A percentile compares a stretch with the other conserved stretches of the same genome.
Evolutionary conservation across 192 early-diverging fungal species (phyloP).

Genomic region (Coemansia javaensis): DNA sequence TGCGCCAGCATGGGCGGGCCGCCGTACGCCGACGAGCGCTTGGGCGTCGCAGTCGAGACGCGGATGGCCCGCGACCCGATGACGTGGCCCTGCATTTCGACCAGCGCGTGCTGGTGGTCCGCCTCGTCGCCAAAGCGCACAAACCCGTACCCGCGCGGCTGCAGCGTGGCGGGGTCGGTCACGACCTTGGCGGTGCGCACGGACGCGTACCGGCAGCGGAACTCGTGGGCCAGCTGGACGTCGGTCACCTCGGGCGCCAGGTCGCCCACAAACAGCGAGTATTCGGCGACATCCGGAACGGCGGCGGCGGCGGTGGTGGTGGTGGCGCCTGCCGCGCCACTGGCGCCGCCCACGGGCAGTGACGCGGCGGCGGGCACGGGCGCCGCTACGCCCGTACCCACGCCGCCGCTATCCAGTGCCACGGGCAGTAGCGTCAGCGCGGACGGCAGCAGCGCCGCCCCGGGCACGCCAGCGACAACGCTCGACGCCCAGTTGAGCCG

Average conservation of each 20-base stretch:
- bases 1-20: too few species aligned
- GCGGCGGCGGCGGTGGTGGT: too few species aligned
- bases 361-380: too few species aligned
- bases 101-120: slow-evolving; percentile 83
- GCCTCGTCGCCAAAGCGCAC: slow-evolving; percentile 83
- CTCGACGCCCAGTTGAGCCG: slow-evolving; percentile 97
- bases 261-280: slow-evolving; percentile 95
- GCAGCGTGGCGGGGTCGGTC: slow-evolving; percentile 74
- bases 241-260: slow-evolving; percentile 88
- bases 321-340: too few species aligned
- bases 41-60: slow-evolving; percentile 75
- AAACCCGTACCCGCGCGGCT: slow-evolving; percentile 91
- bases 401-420: not conserved
- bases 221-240: slow-evolving; percentile 58
- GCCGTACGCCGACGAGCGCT: slow-evolving; percentile 28
- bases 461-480: slow-evolving; percentile 50
- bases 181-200: slow-evolving; percentile 93
- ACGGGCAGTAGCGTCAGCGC: too few species aligned
- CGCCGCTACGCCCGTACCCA: not conserved
- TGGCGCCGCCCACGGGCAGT: too few species aligned
- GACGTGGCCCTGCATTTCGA: slow-evolving; percentile 85
- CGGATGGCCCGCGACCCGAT: slow-evolving; percentile 85
- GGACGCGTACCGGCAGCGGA: slow-evolving; percentile 78
- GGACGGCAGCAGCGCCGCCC: too few species aligned
- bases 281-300: slow-evolving; percentile 63